These are phyloP conservation scores for Ormosia emarginata DNA, from an alignment of 306 rosid species.

Conservation along the genomic window DNA sequence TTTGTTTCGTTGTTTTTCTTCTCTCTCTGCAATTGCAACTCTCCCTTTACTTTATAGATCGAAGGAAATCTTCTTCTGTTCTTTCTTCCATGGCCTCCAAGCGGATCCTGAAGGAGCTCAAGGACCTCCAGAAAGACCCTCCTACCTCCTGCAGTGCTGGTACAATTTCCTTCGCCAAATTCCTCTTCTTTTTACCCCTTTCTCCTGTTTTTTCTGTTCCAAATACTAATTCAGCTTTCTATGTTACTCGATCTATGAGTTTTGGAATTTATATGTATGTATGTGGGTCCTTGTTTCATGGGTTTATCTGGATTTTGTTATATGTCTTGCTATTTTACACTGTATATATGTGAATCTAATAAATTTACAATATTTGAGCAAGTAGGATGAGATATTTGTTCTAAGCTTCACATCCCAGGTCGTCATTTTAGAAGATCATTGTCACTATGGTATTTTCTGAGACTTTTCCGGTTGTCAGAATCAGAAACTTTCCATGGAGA, in stretches of 20 bases:
- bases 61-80: conserved; percentile 20
- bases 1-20: background rate
- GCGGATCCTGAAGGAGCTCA: conserved; percentile 87
- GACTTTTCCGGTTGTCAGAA: background rate
- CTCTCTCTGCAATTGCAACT: background rate
- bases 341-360: background rate
- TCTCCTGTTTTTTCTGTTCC: background rate
- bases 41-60: conserved; percentile 33
- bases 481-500: background rate
- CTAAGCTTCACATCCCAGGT: background rate
- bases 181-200: background rate
- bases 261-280: background rate
- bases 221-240: background rate
- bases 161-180: conserved; percentile 16
- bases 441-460: background rate
- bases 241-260: conserved; percentile 35
- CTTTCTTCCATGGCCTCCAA: conserved; percentile 63
- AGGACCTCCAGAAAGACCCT: conserved; percentile 87
- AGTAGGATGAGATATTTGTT: background rate
- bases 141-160: conserved; percentile 92
- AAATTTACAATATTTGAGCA: background rate
- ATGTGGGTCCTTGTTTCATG: background rate
- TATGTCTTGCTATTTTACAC: background rate
- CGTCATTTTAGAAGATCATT: background rate
- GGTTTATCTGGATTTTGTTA: background rate